Conservation (phyloP, 768 basidiomycete species). For the Coprinopsis sp. region DNA sequence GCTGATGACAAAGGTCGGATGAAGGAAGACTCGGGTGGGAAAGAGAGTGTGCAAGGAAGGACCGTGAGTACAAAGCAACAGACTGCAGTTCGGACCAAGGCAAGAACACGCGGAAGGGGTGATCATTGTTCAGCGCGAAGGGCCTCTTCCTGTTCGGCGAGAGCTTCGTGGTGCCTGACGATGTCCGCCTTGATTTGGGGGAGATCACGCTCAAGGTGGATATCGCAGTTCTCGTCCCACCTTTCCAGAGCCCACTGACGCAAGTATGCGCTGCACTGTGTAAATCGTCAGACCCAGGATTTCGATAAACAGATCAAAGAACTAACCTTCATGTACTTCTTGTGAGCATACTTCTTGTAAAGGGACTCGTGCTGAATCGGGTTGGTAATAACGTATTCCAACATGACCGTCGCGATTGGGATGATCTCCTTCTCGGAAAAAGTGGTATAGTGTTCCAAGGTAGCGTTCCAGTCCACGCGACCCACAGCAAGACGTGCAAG, state of each 20-base stretch:
- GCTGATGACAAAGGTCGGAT: no score
- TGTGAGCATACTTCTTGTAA: conserved; percentile 88
- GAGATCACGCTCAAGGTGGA: conserved; percentile 59
- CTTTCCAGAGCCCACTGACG: conserved; percentile 79
- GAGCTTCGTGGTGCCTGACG: conserved; percentile 10
- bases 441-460: conserved; percentile 90
- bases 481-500: conserved; percentile 79
- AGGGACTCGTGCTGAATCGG: conserved; percentile 77
- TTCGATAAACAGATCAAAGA: background rate
- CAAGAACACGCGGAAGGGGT: background rate
- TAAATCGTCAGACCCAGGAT: background rate
- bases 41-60: no score
- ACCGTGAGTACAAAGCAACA: no score
- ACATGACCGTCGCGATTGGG: conserved; percentile 87
- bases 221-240: conserved; percentile 60
- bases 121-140: background rate
- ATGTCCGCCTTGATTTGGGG: conserved; percentile 45
- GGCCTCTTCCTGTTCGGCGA: conserved; percentile 12
- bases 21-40: no score
- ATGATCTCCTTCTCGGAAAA: conserved; percentile 82
- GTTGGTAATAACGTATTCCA: conserved; percentile 79
- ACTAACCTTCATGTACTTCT: conserved; percentile 79
- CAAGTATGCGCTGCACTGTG: conserved; percentile 76
- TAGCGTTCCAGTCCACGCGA: conserved; percentile 83
- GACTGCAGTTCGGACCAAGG: conserved; percentile 7